These are phyloP conservation scores for Kokia cookei DNA, from an alignment of 441 rosid species.

Conservation along the genomic window DNA sequence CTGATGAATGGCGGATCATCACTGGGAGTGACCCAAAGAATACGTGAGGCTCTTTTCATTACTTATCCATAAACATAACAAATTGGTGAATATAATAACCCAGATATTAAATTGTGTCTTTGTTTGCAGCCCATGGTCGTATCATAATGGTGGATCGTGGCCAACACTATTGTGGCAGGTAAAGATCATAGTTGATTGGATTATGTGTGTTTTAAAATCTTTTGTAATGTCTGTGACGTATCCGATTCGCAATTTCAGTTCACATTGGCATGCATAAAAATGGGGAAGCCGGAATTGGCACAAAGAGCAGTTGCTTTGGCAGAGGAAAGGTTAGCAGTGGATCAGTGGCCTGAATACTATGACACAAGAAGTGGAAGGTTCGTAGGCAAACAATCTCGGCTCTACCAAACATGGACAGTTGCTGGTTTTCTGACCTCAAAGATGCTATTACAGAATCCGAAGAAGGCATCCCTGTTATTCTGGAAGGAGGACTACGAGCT, in stretches of 20 bases:
- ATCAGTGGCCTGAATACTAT: constrained; percentile 67
- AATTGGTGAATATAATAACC: background rate
- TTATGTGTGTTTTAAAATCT: background rate
- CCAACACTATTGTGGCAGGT: constrained; percentile 91
- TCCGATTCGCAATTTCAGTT: constrained; percentile 26
- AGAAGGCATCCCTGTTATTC: constrained; percentile 49
- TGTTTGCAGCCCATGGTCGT: constrained; percentile 85
- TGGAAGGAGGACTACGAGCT: constrained; percentile 66
- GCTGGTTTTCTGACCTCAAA: constrained; percentile 54
- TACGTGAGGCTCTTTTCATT: constrained; percentile 48
- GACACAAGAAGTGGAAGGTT: constrained; percentile 56
- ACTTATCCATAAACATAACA: background rate
- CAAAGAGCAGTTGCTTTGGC: constrained; percentile 45
- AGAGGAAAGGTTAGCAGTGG: constrained; percentile 42
- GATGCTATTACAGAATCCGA: constrained; percentile 57
- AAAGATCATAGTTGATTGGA: background rate
- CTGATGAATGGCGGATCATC: constrained; percentile 81
- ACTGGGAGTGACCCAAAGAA: constrained; percentile 96
- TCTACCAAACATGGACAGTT: constrained; percentile 60
- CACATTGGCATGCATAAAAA: constrained; percentile 63
- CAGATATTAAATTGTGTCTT: constrained; percentile 2
- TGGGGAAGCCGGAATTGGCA: constrained; percentile 53
- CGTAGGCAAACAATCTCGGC: constrained; percentile 59
- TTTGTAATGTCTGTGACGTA: background rate
- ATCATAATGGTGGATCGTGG: constrained; percentile 97